These are phyloP conservation scores for Colletotrichum magnum DNA, from an alignment of 2,329 filamentous ascomycete genomes.

Conservation along the genomic window DNA sequence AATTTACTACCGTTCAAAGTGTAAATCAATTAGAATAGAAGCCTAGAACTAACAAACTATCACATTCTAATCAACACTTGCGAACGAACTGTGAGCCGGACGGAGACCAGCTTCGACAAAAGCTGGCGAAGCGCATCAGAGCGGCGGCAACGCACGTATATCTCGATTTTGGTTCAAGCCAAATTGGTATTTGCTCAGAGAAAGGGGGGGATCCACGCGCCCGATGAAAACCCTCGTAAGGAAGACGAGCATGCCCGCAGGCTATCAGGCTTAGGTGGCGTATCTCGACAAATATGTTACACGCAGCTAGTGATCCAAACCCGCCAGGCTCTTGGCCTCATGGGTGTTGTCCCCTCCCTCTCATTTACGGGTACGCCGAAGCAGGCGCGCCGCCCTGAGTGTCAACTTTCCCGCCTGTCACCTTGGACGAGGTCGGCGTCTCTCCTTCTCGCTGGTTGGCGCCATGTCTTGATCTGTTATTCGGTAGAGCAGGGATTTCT, in stretches of 20 bases:
- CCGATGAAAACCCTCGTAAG: slow-evolving; percentile 19
- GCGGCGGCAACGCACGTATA: no score
- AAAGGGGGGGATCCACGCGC: slow-evolving; percentile 24
- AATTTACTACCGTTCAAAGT: no score
- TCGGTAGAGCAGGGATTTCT: neutral
- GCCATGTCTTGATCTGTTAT: slow-evolving; percentile 1
- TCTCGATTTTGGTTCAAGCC: slow-evolving; percentile 27
- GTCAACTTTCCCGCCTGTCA: slow-evolving; percentile 30
- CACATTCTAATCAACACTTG: no score
- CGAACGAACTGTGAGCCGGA: no score
- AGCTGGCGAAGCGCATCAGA: no score
- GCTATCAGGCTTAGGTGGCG: slow-evolving; percentile 13
- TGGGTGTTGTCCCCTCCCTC: slow-evolving; percentile 19
- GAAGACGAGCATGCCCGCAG: slow-evolving; percentile 13
- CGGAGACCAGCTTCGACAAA: no score
- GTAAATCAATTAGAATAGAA: no score
- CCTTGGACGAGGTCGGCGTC: slow-evolving; percentile 1
- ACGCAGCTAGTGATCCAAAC: slow-evolving; percentile 28
- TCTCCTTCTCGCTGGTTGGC: slow-evolving; percentile 1
- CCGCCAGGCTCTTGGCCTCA: slow-evolving; percentile 20
- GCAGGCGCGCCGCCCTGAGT: slow-evolving; percentile 4
- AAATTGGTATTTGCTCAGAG: slow-evolving; percentile 36
- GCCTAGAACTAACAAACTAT: no score
- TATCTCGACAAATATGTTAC: slow-evolving; percentile 37
- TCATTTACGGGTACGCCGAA: neutral